Evolutionary conservation across 805 yeast species (phyloP), one percentile per base, ranked within the genome.

Genomic region (Monosporozyma unispora): DNA sequence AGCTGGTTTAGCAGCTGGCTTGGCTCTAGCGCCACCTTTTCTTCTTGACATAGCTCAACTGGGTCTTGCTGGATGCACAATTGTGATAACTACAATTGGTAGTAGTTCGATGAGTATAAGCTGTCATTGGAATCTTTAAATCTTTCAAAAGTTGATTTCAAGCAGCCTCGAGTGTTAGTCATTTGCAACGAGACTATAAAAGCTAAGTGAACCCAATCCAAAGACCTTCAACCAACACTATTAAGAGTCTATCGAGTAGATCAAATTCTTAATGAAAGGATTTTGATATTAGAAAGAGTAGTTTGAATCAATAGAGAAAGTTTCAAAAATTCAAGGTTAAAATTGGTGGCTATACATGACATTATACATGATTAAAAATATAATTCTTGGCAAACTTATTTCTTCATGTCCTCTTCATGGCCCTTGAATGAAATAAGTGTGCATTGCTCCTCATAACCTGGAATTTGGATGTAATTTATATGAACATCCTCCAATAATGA

Each of bases 371-470:
- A 27, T 18, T 5, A 14, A 11, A 18, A 3, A 19, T 31, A 31
- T 16, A 35, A 35, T 9, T 3, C 3, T 18, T 18, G 22, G 3
- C 14, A 19, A 8, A 6, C 7, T 4, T 28, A 23, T 35, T 11
- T 23, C 21, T 47, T 40, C 45, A 33, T 31, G 16, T 46, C 33
- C 11, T 46, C 47, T 35, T 45, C 49, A 31, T 49, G 48, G 29
- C 96, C 96, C 56, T 74, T 79, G 55, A 72, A 77, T 2, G 98
- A 97, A 10, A 83, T 79, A 38, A 69, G 66, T 35, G 87, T 69
- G 48, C 87, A 80, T 55, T 75, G 78, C 12, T 80, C 80, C 59
- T 87, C 96, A 61, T 78, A 82, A 0, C 98, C 99, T 64, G 90
- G 86, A 23, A 93, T 78, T 55, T 83, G 85, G 10, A 86, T 72